Base-by-base conservation (phyloP, 1,284 basidiomycete species). In the Moesziomyces sp. region DNA sequence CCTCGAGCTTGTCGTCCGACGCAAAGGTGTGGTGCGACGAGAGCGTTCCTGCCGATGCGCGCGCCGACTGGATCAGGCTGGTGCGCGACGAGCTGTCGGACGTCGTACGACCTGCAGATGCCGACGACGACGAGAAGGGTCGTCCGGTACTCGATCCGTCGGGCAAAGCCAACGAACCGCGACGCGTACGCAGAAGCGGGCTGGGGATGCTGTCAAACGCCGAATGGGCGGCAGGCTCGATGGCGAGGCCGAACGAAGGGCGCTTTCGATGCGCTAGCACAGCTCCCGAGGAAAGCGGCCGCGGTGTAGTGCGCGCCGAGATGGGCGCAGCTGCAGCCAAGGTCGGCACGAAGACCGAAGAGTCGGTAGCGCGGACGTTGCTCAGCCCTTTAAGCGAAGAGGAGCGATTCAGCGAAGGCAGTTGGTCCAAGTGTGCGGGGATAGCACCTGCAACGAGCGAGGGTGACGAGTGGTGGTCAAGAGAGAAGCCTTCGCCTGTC, bases 151-250 rank as follows among this genome's bases (percentile, higher is more conserved):
- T 21, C 9, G 50, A 50, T 19, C 51, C 35, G 45, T 63, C 56
- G 3, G 53, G 48, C 8, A 56, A 50, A 19, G 56, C 66, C 6
- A 58, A 46, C 3, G 70, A 73, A 44, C 35, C 46, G 46, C 55
- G 52, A n/a, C 61, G 55, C 10, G 64, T 58, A 43, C 61, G 57
- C 18, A 74, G 44, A 6, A 65, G 50, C 45, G 71, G 71, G 45
- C 71, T 74, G 14, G 71, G 71, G 48, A 74, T 74, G 61, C 71
- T 61, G 38, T 74, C 65, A 24, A 74, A 74, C 5, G 71, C 71
- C 5, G 65, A 68, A n/a, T 68, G 65, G 13, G 71, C 71, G n/a
- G 60, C 61, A 5, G 71, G 65, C 42, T 64, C 65, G 52, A 74
- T 74, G 43, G 64, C 57, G 11, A 74, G 65, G 18, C 71, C 71